Percentiles rank a stretch among this genome's conserved stretches.
These are phyloP conservation scores for Pleomassaria siparia DNA, from an alignment of 2,329 filamentous ascomycete species.

Conservation along the genomic window DNA sequence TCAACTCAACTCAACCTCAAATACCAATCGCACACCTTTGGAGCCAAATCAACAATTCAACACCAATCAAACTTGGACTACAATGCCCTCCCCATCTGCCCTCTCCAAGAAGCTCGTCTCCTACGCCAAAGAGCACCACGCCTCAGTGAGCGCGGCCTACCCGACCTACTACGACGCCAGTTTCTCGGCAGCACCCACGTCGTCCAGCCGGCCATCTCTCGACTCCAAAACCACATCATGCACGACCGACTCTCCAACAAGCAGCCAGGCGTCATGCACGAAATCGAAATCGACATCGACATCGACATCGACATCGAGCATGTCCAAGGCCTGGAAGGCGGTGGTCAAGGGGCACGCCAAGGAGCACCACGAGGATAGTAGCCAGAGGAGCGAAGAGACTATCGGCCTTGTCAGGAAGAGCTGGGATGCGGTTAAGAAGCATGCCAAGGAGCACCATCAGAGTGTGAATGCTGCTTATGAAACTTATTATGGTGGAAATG, in stretches of 20 bases:
- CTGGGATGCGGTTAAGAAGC: slow-evolving; percentile 17
- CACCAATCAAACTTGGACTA: neutral
- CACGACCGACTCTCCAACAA: slow-evolving; percentile 1
- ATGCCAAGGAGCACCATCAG: slow-evolving; percentile 23
- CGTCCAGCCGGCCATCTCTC: slow-evolving; percentile 26
- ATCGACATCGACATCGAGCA: slow-evolving; percentile 10
- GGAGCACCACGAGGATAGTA: slow-evolving; percentile 17
- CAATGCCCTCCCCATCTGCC: slow-evolving; percentile 21
- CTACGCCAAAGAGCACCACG: slow-evolving; percentile 97
- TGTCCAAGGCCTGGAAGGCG: slow-evolving; percentile 6
- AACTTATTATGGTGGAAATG: slow-evolving; percentile 13
- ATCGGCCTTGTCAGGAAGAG: slow-evolving; percentile 7
- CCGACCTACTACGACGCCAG: slow-evolving; percentile 3
- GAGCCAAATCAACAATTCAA: neutral
- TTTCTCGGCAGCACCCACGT: slow-evolving; percentile 4
- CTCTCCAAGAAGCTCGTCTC: slow-evolving; percentile 88
- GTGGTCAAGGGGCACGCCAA: slow-evolving; percentile 14
- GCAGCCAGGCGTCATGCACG: too few species aligned
- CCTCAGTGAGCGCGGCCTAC: slow-evolving; percentile 9
- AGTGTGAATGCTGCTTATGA: slow-evolving; percentile 20
- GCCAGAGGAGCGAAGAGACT: slow-evolving; percentile 2
- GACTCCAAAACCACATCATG: slow-evolving; percentile 19
- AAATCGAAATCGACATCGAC: too few species aligned
- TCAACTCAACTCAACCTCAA: neutral
- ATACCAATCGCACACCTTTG: neutral